These are phyloP conservation scores for Colletotrichum graminicola DNA, from an alignment of 2,329 filamentous ascomycete species.

Conservation along the genomic window DNA sequence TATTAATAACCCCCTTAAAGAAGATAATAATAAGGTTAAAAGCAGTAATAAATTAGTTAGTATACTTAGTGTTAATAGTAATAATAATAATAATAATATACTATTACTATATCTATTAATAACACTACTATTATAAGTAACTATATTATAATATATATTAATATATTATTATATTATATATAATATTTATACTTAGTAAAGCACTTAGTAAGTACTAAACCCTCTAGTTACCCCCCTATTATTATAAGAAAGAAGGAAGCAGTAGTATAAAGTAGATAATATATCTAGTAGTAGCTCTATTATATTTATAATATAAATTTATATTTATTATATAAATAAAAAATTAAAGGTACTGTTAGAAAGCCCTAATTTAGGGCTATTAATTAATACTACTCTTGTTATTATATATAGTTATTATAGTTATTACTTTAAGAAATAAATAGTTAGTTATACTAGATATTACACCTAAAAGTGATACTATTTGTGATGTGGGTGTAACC, in stretches of 20 bases:
- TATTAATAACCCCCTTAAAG: neutral
- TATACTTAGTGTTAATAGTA: neutral
- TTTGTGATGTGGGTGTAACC: no score
- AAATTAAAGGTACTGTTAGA: neutral
- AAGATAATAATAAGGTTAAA: neutral
- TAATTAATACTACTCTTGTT: no score
- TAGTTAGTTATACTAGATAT: no score
- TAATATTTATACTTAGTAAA: no score
- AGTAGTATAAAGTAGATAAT: neutral
- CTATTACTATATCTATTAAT: no score
- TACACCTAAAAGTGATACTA: no score
- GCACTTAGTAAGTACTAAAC: no score
- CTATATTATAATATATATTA: no score
- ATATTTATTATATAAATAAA: neutral
- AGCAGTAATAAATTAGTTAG: neutral
- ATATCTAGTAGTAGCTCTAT: neutral
- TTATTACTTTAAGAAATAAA: no score
- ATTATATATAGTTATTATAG: no score
- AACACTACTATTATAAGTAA: no score
- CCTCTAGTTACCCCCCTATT: neutral
- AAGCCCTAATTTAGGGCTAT: neutral
- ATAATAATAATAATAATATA: neutral
- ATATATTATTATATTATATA: no score
- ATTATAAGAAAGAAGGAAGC: neutral
- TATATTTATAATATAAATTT: neutral